These are phyloP conservation scores for Crepidotus variabilis DNA, from an alignment of 768 basidiomycete genomes.

Conservation along the genomic window DNA sequence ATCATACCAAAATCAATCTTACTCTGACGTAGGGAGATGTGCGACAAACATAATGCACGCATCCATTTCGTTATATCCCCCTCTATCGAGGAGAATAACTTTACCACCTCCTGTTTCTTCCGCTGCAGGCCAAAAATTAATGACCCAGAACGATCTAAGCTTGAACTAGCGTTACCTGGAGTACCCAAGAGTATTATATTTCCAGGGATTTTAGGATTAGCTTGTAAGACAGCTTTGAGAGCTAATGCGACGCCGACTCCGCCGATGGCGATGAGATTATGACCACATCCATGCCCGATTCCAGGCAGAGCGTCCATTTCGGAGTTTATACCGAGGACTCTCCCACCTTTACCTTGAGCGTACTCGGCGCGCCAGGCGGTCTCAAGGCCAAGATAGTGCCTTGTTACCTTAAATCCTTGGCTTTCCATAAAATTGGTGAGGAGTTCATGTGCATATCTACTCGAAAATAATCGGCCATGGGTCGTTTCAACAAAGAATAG, in stretches of 20 bases:
- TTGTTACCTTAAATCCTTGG: conserved; percentile 69
- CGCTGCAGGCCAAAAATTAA: conserved; percentile 33
- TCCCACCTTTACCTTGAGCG: conserved; percentile 52
- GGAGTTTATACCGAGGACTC: conserved; percentile 73
- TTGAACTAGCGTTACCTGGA: conserved; percentile 43
- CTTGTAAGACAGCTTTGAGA: conserved; percentile 63
- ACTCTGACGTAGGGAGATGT: not conserved
- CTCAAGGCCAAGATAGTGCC: conserved; percentile 62
- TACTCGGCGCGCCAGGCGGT: conserved; percentile 82
- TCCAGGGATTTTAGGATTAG: conserved; percentile 53
- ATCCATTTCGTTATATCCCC: conserved; percentile 80
- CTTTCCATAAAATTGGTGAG: conserved; percentile 63
- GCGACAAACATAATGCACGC: conserved; percentile 63
- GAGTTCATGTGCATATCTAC: conserved; percentile 68
- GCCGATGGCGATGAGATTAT: conserved; percentile 79
- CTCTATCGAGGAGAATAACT: conserved; percentile 64
- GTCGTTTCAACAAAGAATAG: not conserved
- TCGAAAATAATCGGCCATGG: not conserved
- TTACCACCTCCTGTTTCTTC: conserved; percentile 83
- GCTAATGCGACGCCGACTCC: conserved; percentile 75
- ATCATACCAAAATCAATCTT: not conserved
- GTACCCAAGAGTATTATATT: conserved; percentile 76
- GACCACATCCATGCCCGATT: conserved; percentile 70
- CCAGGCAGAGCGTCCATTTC: conserved; percentile 69
- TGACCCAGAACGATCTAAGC: not conserved